These are phyloP conservation scores for Monilinia polystroma DNA, from an alignment of 2,329 filamentous ascomycete species.

Conservation along the genomic window DNA sequence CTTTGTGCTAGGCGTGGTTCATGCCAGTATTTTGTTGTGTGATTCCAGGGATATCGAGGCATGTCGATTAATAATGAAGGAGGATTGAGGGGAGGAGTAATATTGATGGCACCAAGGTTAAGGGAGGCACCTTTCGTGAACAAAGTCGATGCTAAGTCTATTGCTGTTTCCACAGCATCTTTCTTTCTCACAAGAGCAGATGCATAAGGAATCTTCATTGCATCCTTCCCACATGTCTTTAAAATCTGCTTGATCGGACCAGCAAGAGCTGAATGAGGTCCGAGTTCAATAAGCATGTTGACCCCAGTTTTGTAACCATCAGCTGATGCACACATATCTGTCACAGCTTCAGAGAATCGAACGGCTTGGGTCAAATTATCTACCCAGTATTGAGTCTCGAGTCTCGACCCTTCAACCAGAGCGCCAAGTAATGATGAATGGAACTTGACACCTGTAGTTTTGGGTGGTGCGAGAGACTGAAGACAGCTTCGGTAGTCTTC, in stretches of 20 bases:
- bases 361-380: slow-evolving; percentile 48
- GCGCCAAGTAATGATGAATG: slow-evolving; percentile 46
- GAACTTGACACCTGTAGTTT: slow-evolving; percentile 38
- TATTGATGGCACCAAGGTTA: slow-evolving; percentile 50
- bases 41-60: slow-evolving; percentile 56
- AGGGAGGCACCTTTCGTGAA: slow-evolving; percentile 37
- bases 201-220: slow-evolving; percentile 40
- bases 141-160: slow-evolving; percentile 27
- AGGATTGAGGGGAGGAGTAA: slow-evolving; percentile 39
- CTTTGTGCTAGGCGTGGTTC: slow-evolving; percentile 50
- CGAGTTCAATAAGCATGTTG: slow-evolving; percentile 31
- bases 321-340: slow-evolving; percentile 29
- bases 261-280: slow-evolving; percentile 31
- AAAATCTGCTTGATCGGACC: slow-evolving; percentile 34
- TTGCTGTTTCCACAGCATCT: slow-evolving; percentile 27
- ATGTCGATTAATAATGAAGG: slow-evolving; percentile 39
- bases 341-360: slow-evolving; percentile 45
- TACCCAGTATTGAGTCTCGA: slow-evolving; percentile 47
- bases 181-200: slow-evolving; percentile 26
- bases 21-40: slow-evolving; percentile 51
- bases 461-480: slow-evolving; percentile 14
- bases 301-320: slow-evolving; percentile 30
- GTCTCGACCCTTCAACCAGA: slow-evolving; percentile 25
- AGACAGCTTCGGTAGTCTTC: slow-evolving; percentile 20
- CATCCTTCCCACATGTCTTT: slow-evolving; percentile 45